A percentile compares a stretch with the other conserved stretches of the same genome.
phyloP scores from a whole-genome alignment of 805 yeast species.

The Candida andamanensis region DNA sequence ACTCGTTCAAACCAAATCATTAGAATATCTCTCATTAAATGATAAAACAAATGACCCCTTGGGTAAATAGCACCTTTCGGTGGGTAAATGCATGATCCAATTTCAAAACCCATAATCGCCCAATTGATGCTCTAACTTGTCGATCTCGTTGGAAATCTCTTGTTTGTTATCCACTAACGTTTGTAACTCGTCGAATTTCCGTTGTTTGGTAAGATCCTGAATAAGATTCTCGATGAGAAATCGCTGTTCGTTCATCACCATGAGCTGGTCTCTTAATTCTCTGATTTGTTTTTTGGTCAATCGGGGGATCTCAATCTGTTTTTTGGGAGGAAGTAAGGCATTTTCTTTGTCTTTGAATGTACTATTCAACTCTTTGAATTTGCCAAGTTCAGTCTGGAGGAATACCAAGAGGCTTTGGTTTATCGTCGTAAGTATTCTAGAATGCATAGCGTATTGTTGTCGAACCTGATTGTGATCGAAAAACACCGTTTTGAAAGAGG shows the following conservation, averaged over 20 bases:
- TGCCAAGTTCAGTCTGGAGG: conserved; percentile 62
- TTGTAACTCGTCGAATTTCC: conserved; percentile 73
- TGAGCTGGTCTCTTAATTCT: conserved; percentile 61
- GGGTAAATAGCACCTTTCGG: neutral
- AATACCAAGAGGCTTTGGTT: conserved; percentile 52
- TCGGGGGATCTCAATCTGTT: conserved; percentile 16
- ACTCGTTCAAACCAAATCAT: too few relatives aligned
- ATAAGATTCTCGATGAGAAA: conserved; percentile 66
- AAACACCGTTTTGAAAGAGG: conserved; percentile 18
- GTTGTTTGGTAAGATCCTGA: conserved; percentile 52
- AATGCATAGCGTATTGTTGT: conserved; percentile 9
- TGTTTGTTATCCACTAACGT: conserved; percentile 52
- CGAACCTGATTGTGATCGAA: conserved; percentile 14
- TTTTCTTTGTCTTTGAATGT: conserved; percentile 25
- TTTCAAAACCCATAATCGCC: conserved; percentile 53
- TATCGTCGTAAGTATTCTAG: conserved; percentile 27
- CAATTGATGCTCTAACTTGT: conserved; percentile 40
- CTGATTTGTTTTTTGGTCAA: conserved; percentile 52
- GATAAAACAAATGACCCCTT: too few relatives aligned
- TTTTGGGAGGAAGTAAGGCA: conserved; percentile 17
- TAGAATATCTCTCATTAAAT: too few relatives aligned
- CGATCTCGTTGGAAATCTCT: conserved; percentile 52
- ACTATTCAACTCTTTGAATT: conserved; percentile 56
- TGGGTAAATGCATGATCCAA: too few relatives aligned
- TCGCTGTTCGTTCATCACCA: conserved; percentile 83